These are phyloP conservation scores for Cyberlindnera saturnus DNA, from an alignment of 805 yeast species.

Conservation along the genomic window DNA sequence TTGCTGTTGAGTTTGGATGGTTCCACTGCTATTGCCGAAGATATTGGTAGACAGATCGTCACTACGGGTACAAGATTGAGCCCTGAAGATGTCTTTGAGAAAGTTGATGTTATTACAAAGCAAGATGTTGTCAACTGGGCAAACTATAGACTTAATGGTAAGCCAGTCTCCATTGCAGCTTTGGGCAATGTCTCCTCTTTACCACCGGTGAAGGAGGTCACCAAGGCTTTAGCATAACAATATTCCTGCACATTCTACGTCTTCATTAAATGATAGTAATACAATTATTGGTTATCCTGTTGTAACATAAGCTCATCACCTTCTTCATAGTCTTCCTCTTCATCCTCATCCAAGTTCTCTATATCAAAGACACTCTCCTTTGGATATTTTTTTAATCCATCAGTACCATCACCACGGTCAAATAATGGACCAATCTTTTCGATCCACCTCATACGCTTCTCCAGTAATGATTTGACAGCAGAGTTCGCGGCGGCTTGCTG, in stretches of 20 bases:
- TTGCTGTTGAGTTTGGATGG: slow-evolving; percentile 86
- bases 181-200: slow-evolving; percentile 73
- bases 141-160: slow-evolving; percentile 65
- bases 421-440: slow-evolving; percentile 85
- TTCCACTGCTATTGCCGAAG: slow-evolving; percentile 94
- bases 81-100: slow-evolving; percentile 42
- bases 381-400: slow-evolving; percentile 19
- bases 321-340: slow-evolving; percentile 26
- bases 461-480: slow-evolving; percentile 72
- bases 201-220: slow-evolving; percentile 61
- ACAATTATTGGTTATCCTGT: slow-evolving; percentile 13
- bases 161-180: slow-evolving; percentile 88
- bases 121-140: slow-evolving; percentile 87
- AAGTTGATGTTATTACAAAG: slow-evolving; percentile 72
- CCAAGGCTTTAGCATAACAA: slow-evolving; percentile 27
- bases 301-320: slow-evolving; percentile 26
- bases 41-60: slow-evolving; percentile 93
- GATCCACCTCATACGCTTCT: slow-evolving; percentile 86
- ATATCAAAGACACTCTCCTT: slow-evolving; percentile 17
- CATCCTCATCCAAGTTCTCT: slow-evolving; percentile 25
- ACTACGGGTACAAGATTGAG: slow-evolving; percentile 71
- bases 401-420: slow-evolving; percentile 26
- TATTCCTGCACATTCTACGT: not conserved
- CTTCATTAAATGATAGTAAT: not conserved
- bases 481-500: slow-evolving; percentile 70